A percentile compares a stretch with the other conserved stretches of the same genome.
These are phyloP conservation scores for Leucogyrophana mollusca DNA, from an alignment of 768 basidiomycete species.

Conservation along the genomic window DNA sequence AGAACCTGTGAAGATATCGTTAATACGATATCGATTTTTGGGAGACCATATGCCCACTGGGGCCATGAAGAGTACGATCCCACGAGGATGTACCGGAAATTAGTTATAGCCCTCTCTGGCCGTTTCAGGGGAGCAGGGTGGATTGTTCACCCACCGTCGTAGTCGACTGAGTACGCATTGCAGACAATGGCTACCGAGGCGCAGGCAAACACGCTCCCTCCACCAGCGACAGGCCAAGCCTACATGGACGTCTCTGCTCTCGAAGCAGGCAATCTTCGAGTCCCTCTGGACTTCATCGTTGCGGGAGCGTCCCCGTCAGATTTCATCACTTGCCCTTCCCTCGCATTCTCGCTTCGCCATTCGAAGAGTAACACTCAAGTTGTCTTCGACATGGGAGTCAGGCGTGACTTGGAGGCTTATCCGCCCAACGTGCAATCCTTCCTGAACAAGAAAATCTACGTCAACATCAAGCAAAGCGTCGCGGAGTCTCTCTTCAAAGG, in stretches of 20 bases:
- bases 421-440: conserved; percentile 26
- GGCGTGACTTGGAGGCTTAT: conserved; percentile 42
- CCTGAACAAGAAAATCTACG: conserved; percentile 20
- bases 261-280: conserved; percentile 14
- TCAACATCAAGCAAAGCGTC: conserved; percentile 26
- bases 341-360: conserved; percentile 15
- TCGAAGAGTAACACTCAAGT: neutral
- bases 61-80: too few species aligned
- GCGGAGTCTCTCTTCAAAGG: conserved; percentile 46
- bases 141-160: too few species aligned
- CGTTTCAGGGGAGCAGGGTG: too few species aligned
- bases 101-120: too few species aligned
- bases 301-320: conserved; percentile 2
- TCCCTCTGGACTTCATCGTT: conserved; percentile 15
- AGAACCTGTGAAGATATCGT: too few species aligned
- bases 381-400: conserved; percentile 54
- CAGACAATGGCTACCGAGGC: neutral
- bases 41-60: too few species aligned
- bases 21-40: too few species aligned
- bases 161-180: too few species aligned
- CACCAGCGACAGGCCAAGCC: conserved; percentile 13
- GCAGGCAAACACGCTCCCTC: conserved; percentile 15
- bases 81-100: too few species aligned
- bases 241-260: conserved; percentile 21
- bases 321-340: conserved; percentile 6